Conservation (phyloP, 495 filamentous ascomycete species). For the Sporormia fimetaria region DNA sequence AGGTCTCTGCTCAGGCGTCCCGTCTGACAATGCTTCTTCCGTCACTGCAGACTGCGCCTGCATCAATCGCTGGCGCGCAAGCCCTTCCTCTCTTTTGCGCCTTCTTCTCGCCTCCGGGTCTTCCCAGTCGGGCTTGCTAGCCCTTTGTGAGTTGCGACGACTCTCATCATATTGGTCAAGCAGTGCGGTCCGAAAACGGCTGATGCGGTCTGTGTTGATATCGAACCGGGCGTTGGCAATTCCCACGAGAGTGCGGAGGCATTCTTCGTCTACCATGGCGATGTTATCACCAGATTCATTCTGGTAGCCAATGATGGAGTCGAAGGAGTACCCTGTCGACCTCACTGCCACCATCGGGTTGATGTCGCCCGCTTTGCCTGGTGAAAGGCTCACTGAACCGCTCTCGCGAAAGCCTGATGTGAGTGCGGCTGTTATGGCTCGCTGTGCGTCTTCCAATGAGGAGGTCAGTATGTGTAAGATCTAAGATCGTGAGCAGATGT, state of each 20-base stretch:
- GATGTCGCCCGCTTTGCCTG: slow-evolving; percentile 35
- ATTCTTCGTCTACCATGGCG: slow-evolving; percentile 38
- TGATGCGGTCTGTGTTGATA: slow-evolving; percentile 59
- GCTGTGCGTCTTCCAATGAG: slow-evolving; percentile 57
- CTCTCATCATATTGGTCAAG: slow-evolving; percentile 5
- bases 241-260: slow-evolving; percentile 51
- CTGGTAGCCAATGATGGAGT: slow-evolving; percentile 60
- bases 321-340: slow-evolving; percentile 65
- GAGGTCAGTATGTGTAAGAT: slow-evolving; percentile 79
- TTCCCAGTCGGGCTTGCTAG: slow-evolving; percentile 13
- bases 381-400: slow-evolving; percentile 48
- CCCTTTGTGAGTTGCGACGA: neutral
- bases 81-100: slow-evolving; percentile 52
- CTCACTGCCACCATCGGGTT: slow-evolving; percentile 64
- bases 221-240: slow-evolving; percentile 68
- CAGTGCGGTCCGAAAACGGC: slow-evolving; percentile 34
- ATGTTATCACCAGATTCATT: slow-evolving; percentile 27
- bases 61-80: slow-evolving; percentile 28
- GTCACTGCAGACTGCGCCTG: too few relatives aligned
- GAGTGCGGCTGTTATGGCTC: slow-evolving; percentile 59
- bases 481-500: slow-evolving; percentile 35
- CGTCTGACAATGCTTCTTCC: too few relatives aligned
- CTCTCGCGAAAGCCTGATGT: slow-evolving; percentile 82
- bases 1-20: neutral
- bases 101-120: slow-evolving; percentile 43